These are phyloP conservation scores for Dendrostoma leiphaemia DNA, from an alignment of 2,329 filamentous ascomycete genomes.

Conservation along the genomic window DNA sequence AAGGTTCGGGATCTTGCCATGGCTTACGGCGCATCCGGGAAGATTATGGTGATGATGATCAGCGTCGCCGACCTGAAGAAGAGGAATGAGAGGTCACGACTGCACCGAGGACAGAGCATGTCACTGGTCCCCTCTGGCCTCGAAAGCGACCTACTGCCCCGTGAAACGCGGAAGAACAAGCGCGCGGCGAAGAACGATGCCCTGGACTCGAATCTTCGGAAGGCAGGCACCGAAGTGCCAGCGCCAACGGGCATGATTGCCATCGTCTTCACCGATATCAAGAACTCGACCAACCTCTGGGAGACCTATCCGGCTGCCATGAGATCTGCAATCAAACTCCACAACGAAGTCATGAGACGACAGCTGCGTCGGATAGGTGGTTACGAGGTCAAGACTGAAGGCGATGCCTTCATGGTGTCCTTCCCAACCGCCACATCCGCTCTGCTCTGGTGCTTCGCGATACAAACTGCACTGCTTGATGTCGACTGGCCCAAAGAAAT, in stretches of 20 bases:
- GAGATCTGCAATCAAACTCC: conserved; percentile 93
- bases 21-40: conserved; percentile 87
- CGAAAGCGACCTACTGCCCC: conserved; percentile 64
- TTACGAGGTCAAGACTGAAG: conserved; percentile 99
- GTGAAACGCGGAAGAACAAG: conserved; percentile 59
- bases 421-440: conserved; percentile 96
- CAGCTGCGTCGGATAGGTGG: conserved; percentile 92
- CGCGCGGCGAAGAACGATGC: conserved; percentile 50
- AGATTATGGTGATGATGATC: conserved; percentile 99
- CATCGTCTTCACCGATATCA: conserved; percentile 98
- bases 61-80: conserved; percentile 89
- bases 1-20: conserved; percentile 94
- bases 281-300: conserved; percentile 95
- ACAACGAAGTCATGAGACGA: conserved; percentile 95
- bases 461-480: conserved; percentile 83
- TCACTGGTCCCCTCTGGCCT: conserved; percentile 77
- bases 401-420: conserved; percentile 98
- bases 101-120: conserved; percentile 77
- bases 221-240: conserved; percentile 86
- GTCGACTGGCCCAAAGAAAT: conserved; percentile 94
- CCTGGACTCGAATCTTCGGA: conserved; percentile 82
- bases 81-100: conserved; percentile 69
- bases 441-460: conserved; percentile 92
- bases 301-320: conserved; percentile 93
- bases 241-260: conserved; percentile 87